Percentiles rank a stretch among this genome's conserved stretches.
Evolutionary conservation across 192 early-diverging fungal species (phyloP).

Genomic region (Dissophora ornata): DNA sequence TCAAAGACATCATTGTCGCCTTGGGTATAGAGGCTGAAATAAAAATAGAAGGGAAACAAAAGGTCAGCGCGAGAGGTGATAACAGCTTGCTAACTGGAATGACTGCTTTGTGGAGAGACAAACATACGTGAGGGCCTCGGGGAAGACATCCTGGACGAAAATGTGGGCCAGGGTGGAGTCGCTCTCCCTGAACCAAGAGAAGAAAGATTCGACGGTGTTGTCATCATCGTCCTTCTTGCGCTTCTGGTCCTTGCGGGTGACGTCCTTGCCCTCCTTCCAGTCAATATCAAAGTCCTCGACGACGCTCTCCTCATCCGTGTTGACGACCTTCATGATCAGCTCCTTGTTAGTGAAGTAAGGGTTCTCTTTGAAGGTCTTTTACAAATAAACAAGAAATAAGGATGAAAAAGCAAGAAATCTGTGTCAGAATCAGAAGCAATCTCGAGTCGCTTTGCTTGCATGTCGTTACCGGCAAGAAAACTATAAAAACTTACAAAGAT

Average conservation of each 20-base stretch:
- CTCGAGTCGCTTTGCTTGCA: no score
- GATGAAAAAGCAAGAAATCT: not conserved
- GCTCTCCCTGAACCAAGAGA: conserved; percentile 35
- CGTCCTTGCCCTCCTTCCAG: conserved; percentile 70
- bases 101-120: no score
- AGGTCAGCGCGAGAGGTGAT: no score
- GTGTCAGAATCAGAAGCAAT: not conserved
- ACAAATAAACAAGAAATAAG: no score
- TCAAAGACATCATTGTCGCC: conserved; percentile 26
- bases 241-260: conserved; percentile 55
- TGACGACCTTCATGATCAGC: conserved; percentile 65
- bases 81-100: no score
- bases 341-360: conserved; percentile 65
- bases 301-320: conserved; percentile 24
- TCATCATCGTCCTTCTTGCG: conserved; percentile 57
- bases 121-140: conserved; percentile 42
- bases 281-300: conserved; percentile 50
- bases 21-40: conserved; percentile 6
- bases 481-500: conserved; percentile 50
- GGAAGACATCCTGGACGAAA: conserved; percentile 37
- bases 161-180: conserved; percentile 26
- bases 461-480: not conserved
- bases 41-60: no score
- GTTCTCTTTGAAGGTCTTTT: conserved; percentile 65
- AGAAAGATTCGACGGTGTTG: conserved; percentile 40